These are phyloP conservation scores for Peronosclerospora sorghi DNA, from an alignment of 352 stramenopile genomes.

Conservation along the genomic window DNA sequence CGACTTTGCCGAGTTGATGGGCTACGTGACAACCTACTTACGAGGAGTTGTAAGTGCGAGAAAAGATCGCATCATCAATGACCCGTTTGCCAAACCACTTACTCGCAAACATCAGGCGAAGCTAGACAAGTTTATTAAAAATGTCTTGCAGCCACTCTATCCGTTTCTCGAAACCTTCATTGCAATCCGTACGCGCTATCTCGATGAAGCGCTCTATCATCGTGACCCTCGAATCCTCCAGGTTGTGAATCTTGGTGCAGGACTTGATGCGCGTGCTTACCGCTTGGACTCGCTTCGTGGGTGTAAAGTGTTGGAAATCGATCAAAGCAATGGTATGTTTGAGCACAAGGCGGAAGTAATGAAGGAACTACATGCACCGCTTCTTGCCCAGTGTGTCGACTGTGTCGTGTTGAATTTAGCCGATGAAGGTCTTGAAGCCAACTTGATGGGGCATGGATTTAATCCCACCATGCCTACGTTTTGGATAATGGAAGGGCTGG, in stretches of 20 bases:
- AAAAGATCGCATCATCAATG: slow-evolving; percentile 22
- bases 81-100: slow-evolving; percentile 25
- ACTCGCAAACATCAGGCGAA: slow-evolving; percentile 12
- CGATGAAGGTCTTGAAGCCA: slow-evolving; percentile 21
- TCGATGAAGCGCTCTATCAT: slow-evolving; percentile 43
- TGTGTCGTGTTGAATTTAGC: slow-evolving; percentile 37
- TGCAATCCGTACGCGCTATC: slow-evolving; percentile 36
- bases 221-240: slow-evolving; percentile 33
- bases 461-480: slow-evolving; percentile 39
- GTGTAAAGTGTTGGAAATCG: slow-evolving; percentile 41
- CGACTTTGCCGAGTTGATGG: slow-evolving; percentile 20
- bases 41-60: slow-evolving; percentile 21
- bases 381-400: slow-evolving; percentile 32
- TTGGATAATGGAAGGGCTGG: slow-evolving; percentile 43
- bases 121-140: slow-evolving; percentile 17
- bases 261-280: slow-evolving; percentile 42
- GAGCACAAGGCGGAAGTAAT: slow-evolving; percentile 42
- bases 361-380: slow-evolving; percentile 22
- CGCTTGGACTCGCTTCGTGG: slow-evolving; percentile 34
- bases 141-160: not conserved
- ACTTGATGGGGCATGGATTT: slow-evolving; percentile 33
- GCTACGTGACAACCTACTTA: slow-evolving; percentile 24
- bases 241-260: slow-evolving; percentile 43
- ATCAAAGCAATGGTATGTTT: slow-evolving; percentile 30
- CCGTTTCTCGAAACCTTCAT: slow-evolving; percentile 15